Conservation (phyloP, 352 stramenopile species). For the Pythium dissimile region DNA sequence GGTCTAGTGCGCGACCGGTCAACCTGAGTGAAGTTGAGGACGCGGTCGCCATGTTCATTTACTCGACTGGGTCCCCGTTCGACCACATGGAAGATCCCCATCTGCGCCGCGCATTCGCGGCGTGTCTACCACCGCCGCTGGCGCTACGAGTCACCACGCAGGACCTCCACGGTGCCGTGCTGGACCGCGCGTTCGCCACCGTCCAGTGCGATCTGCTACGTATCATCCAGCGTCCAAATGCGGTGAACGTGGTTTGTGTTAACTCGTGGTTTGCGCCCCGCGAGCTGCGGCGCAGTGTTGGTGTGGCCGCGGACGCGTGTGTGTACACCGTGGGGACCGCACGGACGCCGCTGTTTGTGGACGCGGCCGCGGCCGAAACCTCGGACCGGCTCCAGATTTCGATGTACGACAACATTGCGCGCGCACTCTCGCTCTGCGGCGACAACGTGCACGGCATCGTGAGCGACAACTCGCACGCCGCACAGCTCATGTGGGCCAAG, state of each 20-base stretch:
- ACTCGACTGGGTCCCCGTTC: conserved; percentile 16
- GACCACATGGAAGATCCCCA: conserved; percentile 11
- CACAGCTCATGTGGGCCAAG: conserved; percentile 22
- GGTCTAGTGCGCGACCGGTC: background rate
- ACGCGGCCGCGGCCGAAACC: background rate
- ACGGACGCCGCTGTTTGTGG: background rate
- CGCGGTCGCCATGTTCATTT: conserved; percentile 29
- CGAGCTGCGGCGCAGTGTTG: too few relatives aligned
- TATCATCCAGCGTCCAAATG: background rate
- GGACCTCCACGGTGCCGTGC: conserved; percentile 14
- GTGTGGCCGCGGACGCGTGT: too few relatives aligned
- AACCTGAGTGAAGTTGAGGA: conserved; percentile 3
- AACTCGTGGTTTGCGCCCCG: conserved; percentile 6
- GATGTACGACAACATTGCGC: conserved; percentile 2
- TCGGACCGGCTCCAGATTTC: background rate
- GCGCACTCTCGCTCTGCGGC: conserved; percentile 1
- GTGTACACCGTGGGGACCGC: background rate
- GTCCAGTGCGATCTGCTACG: conserved; percentile 19
- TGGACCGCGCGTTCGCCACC: conserved; percentile 21
- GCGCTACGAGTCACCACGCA: background rate
- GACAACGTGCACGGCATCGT: conserved; percentile 19
- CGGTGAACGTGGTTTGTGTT: conserved; percentile 2
- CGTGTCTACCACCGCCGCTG: too few relatives aligned
- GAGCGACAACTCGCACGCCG: conserved; percentile 21
- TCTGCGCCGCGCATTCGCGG: conserved; percentile 14